Evolutionary conservation across 202 grass and related monocot species (phyloP).

Genomic region (Brachypodium distachyon): DNA sequence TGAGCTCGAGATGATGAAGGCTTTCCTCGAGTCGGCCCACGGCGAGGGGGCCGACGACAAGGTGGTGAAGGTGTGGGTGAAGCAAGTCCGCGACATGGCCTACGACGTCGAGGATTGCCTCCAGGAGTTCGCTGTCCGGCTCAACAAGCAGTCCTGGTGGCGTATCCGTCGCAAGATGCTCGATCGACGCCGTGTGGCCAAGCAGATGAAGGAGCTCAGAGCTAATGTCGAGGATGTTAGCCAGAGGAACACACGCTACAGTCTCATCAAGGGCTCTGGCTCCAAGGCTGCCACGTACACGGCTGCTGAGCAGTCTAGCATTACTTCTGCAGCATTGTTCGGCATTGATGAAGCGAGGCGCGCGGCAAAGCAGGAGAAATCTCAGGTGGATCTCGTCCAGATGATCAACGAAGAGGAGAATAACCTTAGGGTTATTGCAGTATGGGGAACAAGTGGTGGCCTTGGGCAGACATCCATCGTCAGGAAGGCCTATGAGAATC

Average conservation of each 20-base stretch:
- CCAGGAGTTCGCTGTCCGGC: background rate
- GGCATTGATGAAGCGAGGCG: background rate
- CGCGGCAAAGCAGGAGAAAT: background rate
- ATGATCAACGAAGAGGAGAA: background rate
- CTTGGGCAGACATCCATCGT: background rate
- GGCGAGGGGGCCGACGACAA: background rate
- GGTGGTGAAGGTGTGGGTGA: background rate
- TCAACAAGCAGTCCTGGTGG: background rate
- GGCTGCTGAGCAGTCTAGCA: background rate
- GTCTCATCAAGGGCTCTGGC: background rate
- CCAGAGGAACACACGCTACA: background rate
- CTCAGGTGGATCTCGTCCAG: background rate
- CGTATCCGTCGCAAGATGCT: background rate
- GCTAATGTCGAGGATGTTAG: background rate
- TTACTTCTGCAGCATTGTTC: background rate
- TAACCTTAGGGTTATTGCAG: background rate
- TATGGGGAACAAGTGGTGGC: background rate
- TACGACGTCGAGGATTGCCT: background rate
- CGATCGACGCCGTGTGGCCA: background rate
- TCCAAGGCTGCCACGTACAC: background rate
- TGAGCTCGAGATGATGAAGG: constrained; percentile 2
- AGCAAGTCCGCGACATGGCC: background rate
- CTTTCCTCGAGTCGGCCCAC: background rate
- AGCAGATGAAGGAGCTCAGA: background rate
- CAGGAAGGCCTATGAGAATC: background rate